phyloP scores from a whole-genome alignment of 257 asterid genomes.

The Hygrophila difformis region DNA sequence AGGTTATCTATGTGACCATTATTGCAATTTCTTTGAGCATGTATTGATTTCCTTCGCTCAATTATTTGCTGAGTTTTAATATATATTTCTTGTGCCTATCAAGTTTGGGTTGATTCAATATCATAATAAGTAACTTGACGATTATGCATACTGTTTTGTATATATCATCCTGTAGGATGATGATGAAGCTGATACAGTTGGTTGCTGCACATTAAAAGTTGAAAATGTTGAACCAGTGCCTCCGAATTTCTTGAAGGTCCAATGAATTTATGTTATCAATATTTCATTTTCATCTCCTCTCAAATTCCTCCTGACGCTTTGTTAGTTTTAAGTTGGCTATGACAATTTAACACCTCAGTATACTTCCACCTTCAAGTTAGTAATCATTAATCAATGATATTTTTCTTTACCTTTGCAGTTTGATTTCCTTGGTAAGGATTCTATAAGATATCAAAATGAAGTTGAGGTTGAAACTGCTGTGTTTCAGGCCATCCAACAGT shows the following conservation, averaged over 20 bases:
- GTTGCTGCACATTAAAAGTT: slow-evolving; percentile 97
- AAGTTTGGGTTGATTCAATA: not conserved
- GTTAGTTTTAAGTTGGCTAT: no score
- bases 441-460: slow-evolving; percentile 78
- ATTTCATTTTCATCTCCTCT: slow-evolving; percentile 4
- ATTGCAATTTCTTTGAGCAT: slow-evolving; percentile 13
- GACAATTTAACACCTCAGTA: slow-evolving; percentile 2
- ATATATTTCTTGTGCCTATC: not conserved
- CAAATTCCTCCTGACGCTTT: no score
- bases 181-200: slow-evolving; percentile 98
- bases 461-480: slow-evolving; percentile 72
- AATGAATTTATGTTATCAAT: not conserved
- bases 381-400: slow-evolving; percentile 14
- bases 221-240: slow-evolving; percentile 95
- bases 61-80: not conserved
- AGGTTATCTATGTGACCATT: not conserved
- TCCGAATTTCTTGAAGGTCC: slow-evolving; percentile 84
- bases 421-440: slow-evolving; percentile 99
- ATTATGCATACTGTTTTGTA: slow-evolving; percentile 6
- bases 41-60: not conserved
- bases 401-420: slow-evolving; percentile 44
- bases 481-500: slow-evolving; percentile 87
- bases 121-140: slow-evolving; percentile 3
- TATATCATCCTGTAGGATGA: slow-evolving; percentile 56
- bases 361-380: slow-evolving; percentile 4